Evolutionary conservation across 2,329 filamentous ascomycete genomes (phyloP), one percentile per base, ranked within the genome.

Genomic region (Fusarium secorum): DNA sequence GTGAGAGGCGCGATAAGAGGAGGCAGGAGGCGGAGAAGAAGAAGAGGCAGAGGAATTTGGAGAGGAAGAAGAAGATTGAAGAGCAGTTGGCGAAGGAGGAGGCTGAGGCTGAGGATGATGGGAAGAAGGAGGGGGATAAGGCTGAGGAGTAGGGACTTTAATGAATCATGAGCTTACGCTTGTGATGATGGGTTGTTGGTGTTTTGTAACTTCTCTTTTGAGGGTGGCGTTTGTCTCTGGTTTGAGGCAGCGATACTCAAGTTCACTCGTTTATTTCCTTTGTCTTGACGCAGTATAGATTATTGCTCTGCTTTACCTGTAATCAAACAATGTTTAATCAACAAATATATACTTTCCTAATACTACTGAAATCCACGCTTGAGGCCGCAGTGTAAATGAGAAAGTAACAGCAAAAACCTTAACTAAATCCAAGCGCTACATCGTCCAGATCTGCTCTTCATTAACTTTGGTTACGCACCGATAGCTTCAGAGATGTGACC

Each of bases 21-120:
- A 56, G 38, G 13, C 62, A 64, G 5, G 32, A 22, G 3, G 30
- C 42, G 1, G 62, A 64, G 30, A 49, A 22, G 13, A 64, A 56
- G 42, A 35, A 41, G 4, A 13, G 53, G 0, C 42, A 64, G 36
- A 64, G 11, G 42, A 64, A 57, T 3, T 8, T 64, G 3, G 49
- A 41, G 6, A 11, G 13, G 4, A 64, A 49, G 36, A 57, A 42
- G 13, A 64, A 64, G 6, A 26, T 64, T 15, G 60, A 64, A 13
- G 62, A 64, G 13, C 36, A 64, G 26, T 2, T 64, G 5, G 62
- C 49, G 3, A 64, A 24, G 26, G 62, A 45, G 14, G 41, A 49
- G 26, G 62, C 35, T 5, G 48, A 64, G 9, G 38, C 24, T 1
- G 44, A 42, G 14, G 33, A 4, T 18, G 32, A 30, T 4, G 24